Evolutionary conservation across 2,329 filamentous ascomycete species (phyloP).

Genomic region (Xylaria sp.): DNA sequence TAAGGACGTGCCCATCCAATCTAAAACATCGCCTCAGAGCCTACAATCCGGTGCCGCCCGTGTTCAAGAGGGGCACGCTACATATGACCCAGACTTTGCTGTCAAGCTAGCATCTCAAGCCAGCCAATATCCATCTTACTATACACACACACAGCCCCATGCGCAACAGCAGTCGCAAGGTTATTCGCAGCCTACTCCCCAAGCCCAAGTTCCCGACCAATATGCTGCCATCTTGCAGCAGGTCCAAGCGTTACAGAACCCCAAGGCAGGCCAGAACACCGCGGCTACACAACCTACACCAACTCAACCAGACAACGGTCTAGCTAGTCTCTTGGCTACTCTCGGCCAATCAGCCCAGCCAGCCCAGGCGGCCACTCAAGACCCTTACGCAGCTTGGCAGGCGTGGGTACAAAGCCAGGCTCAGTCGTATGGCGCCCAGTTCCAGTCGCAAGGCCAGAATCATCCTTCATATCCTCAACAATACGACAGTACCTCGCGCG

Average conservation of each 20-base stretch:
- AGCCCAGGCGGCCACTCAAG: slow-evolving; percentile 19
- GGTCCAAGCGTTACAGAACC: slow-evolving; percentile 33
- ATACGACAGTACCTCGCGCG: slow-evolving; percentile 5
- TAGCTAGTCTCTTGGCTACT: slow-evolving; percentile 37
- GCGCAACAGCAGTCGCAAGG: slow-evolving; percentile 26
- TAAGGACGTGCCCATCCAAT: slow-evolving; percentile 54
- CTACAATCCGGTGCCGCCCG: slow-evolving; percentile 53
- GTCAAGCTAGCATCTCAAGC: slow-evolving; percentile 20
- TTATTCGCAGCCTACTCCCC: slow-evolving; percentile 28
- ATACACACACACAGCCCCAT: slow-evolving; percentile 28
- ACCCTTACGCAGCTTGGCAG: slow-evolving; percentile 27
- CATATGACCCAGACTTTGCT: slow-evolving; percentile 50
- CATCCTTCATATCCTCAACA: slow-evolving; percentile 21
- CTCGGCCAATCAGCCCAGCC: slow-evolving; percentile 29
- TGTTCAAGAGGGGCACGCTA: slow-evolving; percentile 59
- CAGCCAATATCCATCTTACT: slow-evolving; percentile 15
- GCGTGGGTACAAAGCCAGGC: slow-evolving; percentile 33
- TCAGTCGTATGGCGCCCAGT: slow-evolving; percentile 16
- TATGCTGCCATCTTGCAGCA: slow-evolving; percentile 38
- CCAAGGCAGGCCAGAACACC: slow-evolving; percentile 27
- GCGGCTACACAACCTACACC: slow-evolving; percentile 26
- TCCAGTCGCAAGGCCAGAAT: slow-evolving; percentile 20
- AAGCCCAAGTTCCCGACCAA: slow-evolving; percentile 27
- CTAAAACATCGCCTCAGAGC: slow-evolving; percentile 59
- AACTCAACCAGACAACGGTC: slow-evolving; percentile 32